Percentiles rank a stretch among this genome's conserved stretches.
Conservation (phyloP, 163 green algal species). For the Volvox carteri region DNA sequence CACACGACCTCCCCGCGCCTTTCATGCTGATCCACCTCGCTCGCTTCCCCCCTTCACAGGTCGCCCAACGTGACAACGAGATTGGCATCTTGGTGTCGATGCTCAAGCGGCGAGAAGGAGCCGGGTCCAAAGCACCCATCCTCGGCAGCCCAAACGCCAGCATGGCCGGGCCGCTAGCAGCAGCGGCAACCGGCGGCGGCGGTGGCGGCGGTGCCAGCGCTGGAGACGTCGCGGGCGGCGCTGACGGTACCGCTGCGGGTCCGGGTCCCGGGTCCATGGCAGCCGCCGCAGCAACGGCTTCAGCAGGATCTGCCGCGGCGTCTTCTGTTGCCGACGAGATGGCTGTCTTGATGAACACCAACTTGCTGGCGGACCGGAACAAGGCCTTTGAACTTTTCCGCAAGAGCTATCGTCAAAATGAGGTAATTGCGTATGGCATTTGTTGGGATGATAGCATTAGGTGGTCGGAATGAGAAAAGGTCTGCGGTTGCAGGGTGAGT, state of each 20-base stretch:
- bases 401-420: conserved; percentile 84
- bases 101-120: conserved; percentile 75
- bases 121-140: background rate
- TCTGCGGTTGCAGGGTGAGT: no score
- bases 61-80: conserved; percentile 88
- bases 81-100: conserved; percentile 88
- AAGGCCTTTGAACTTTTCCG: conserved; percentile 90
- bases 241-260: background rate
- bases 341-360: conserved; percentile 72
- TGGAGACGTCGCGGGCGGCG: background rate
- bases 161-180: conserved; percentile 1
- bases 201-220: no score
- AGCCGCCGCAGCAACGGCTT: background rate
- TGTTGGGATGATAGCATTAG: no score
- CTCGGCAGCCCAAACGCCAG: conserved; percentile 28
- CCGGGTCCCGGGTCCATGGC: conserved; percentile 18
- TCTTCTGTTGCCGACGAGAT: conserved; percentile 52
- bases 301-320: background rate
- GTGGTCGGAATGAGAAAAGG: no score
- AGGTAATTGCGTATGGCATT: no score
- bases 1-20: no score
- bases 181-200: background rate
- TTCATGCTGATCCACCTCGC: no score
- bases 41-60: conserved; percentile 65
- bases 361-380: conserved; percentile 81